Base-by-base conservation (phyloP, 2,329 filamentous ascomycete species). In the Clarireedia sp. region DNA sequence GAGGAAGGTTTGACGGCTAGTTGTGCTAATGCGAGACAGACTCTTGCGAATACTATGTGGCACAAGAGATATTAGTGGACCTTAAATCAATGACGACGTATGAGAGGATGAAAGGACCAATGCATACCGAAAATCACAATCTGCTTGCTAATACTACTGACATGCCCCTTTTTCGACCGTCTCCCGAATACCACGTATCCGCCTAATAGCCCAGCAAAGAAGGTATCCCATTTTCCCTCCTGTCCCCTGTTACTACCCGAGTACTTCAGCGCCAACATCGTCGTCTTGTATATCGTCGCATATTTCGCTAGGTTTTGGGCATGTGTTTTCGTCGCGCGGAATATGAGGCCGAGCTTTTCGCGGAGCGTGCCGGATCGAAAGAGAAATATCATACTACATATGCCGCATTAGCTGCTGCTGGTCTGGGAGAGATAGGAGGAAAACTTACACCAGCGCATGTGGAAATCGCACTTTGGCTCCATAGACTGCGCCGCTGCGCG, bases 391-490 rank as follows among this genome's bases (percentile, higher is more conserved):
- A 99, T 99, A 51, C 87, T 90, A 64, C 23, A 23, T 19, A 26
- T 40, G 45, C 29, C 62, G 33, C 19, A 12, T 57, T n/a, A 55
- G 40, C 29, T 12, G 24, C 21, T 38, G 14, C 16, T 21, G 21
- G 1, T 33, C 7, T 1, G 17, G 21, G 24, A 24, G 40, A 23
- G 8, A 19, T 12, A 33, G 45, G 47, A 19, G 16, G 29, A 37
- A 17, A 38, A 64, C 75, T 60, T 77, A 84, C 80, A 99, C 94
- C 64, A 99, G 80, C 59, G 94, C 94, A 75, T 99, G 94, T 62
- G 94, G 94, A 75, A 99, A 97, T 61, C 94, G 91, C 72, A 99
- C 90, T 81, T 97, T 97, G 66, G 89, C 84, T 59, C 94, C 94
- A 74, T 99, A 99, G 60, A 99, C 90, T 62, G 91, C 85, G 71